These are phyloP conservation scores for Chlamydomonas reinhardtii DNA, from an alignment of 163 green algal genomes.

Conservation along the genomic window DNA sequence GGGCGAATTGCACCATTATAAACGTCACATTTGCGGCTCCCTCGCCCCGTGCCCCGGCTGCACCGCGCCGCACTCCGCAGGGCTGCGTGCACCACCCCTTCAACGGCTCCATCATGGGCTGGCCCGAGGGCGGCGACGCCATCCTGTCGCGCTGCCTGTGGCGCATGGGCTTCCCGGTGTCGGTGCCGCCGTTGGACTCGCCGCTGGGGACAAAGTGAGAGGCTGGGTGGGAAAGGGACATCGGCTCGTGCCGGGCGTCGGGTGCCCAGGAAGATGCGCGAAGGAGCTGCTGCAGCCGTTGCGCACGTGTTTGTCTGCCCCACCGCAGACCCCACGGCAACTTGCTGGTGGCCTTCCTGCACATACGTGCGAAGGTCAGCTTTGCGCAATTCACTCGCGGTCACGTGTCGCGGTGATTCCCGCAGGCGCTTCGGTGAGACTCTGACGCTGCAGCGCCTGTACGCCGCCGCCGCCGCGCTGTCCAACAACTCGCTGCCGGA, in stretches of 20 bases:
- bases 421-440: constrained; percentile 44
- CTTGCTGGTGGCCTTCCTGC: too few relatives aligned
- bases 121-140: constrained; percentile 37
- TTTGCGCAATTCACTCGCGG: too few relatives aligned
- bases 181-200: neutral
- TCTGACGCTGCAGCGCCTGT: constrained; percentile 20
- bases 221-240: neutral
- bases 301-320: too few relatives aligned
- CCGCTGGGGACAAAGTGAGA: too few relatives aligned
- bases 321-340: too few relatives aligned
- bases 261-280: neutral
- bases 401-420: too few relatives aligned
- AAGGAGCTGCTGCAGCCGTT: neutral
- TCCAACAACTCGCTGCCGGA: constrained; percentile 14
- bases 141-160: constrained; percentile 42
- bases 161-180: constrained; percentile 44
- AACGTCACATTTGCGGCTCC: too few relatives aligned
- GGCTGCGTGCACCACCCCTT: neutral
- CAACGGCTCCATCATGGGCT: constrained; percentile 13
- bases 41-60: too few relatives aligned
- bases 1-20: too few relatives aligned
- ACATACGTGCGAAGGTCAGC: too few relatives aligned
- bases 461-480: constrained; percentile 21
- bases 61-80: neutral
- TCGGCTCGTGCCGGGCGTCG: too few relatives aligned